Conservation (phyloP, 345 rosid species). For the Adansonia digitata region DNA sequence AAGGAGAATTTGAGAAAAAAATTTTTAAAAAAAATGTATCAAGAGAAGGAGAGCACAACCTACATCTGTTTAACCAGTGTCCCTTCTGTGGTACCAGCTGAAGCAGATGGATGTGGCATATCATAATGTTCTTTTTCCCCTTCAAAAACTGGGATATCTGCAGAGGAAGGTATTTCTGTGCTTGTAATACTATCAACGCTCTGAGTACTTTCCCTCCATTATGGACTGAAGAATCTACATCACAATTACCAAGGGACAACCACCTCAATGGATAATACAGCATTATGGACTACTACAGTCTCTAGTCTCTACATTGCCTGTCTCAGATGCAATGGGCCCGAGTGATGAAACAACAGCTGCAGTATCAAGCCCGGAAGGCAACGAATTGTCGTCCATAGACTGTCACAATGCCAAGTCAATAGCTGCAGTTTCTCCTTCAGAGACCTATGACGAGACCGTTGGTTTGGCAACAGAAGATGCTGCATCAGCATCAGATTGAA, state of each 20-base stretch:
- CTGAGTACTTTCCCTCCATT: slow-evolving; percentile 26
- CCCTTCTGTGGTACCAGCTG: slow-evolving; percentile 24
- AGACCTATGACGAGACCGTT: slow-evolving; percentile 18
- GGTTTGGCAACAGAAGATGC: slow-evolving; percentile 23
- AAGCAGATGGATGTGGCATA: slow-evolving; percentile 14
- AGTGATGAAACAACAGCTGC: slow-evolving; percentile 27
- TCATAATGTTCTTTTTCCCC: slow-evolving; percentile 29
- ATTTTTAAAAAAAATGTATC: slow-evolving; percentile 9
- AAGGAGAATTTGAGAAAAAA: slow-evolving; percentile 8
- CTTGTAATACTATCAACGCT: slow-evolving; percentile 15
- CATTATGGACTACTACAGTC: slow-evolving; percentile 19
- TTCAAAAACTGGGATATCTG: slow-evolving; percentile 27
- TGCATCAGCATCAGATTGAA: slow-evolving; percentile 32
- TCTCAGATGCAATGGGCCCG: slow-evolving; percentile 23
- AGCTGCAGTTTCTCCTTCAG: slow-evolving; percentile 37
- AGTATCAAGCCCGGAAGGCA: slow-evolving; percentile 25
- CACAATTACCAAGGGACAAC: slow-evolving; percentile 21
- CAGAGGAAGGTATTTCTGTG: slow-evolving; percentile 16
- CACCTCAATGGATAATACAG: slow-evolving; percentile 18
- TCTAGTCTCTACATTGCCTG: slow-evolving; percentile 18
- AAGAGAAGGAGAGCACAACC: slow-evolving; percentile 63
- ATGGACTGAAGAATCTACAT: slow-evolving; percentile 21
- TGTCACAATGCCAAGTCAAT: slow-evolving; percentile 30
- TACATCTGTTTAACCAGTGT: slow-evolving; percentile 42
- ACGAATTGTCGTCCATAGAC: slow-evolving; percentile 22